Evolutionary conservation across 768 basidiomycete genomes (phyloP), one percentile per base, ranked within the genome.

Genomic region (Dacryopinax spathularia): DNA sequence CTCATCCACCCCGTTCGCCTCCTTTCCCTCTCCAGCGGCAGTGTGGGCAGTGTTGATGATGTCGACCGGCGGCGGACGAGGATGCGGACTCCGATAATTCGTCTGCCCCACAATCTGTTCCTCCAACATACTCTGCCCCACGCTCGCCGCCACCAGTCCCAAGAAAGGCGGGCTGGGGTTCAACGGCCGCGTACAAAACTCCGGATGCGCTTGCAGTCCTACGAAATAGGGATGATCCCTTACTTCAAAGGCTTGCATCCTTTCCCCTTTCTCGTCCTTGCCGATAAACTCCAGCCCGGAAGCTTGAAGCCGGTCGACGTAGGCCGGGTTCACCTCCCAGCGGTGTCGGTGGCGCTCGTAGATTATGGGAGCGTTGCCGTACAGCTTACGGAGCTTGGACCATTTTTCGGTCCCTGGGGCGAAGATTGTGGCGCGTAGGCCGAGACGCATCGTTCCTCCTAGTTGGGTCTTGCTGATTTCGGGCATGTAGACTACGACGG

Each of bases 381-480:
- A 99, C 70, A 99, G 76, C 72, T 82, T 82, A 33, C 92, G 80
- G 25, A 81, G 76, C 65, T 82, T 83, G 56, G 85, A 87, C 86
- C 87, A 90, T 18, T 73, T 70, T 70, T 87, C 86, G 1, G 84
- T 85, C 13, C 77, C 80, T 9, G 79, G 73, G 63, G 87, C 83
- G 73, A 98, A 97, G 56, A 97, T 82, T 1, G 95, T 99, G 2
- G 95, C 92, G n/a, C 95, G 85, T 39, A 98, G 80, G 25, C 96
- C 96, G n/a, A 97, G 82, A 13, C 96, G 87, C 96, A 99, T 99
- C n/a, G 95, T 99, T 22, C 96, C 96, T 61, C 96, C 96, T 84
- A 98, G 91, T 67, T 98, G 93, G 13, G 94, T 97, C 72, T 87
- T 88, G 12, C 92, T 96, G 69, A 99, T 90, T 73, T 99, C 96